These are phyloP conservation scores for Podila clonocystis DNA, from an alignment of 192 early-diverging fungal genomes.

Conservation along the genomic window DNA sequence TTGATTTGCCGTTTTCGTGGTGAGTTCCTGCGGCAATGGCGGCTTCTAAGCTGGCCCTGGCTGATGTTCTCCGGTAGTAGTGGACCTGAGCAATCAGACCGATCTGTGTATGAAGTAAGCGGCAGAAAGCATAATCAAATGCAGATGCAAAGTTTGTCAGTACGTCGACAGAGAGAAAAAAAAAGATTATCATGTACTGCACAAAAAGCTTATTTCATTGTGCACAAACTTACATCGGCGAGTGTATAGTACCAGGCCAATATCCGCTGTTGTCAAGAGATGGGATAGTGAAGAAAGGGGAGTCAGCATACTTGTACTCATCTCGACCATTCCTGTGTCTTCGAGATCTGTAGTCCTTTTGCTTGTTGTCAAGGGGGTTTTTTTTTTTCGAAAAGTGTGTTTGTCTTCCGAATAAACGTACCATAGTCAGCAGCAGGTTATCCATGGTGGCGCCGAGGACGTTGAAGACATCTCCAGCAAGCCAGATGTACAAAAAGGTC, in stretches of 20 bases:
- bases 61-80: constrained; percentile 23
- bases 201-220: background rate
- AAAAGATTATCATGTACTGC: background rate
- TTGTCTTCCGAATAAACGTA: constrained; percentile 26
- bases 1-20: background rate
- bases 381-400: too few relatives aligned
- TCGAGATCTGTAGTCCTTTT: background rate
- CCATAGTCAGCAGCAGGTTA: constrained; percentile 72
- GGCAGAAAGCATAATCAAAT: constrained; percentile 1
- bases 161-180: background rate
- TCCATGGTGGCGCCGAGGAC: constrained; percentile 75
- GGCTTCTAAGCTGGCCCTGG: background rate
- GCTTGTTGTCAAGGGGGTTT: background rate
- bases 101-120: constrained; percentile 3
- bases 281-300: background rate
- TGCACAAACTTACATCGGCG: constrained; percentile 27
- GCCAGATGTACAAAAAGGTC: constrained; percentile 78
- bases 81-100: constrained; percentile 29
- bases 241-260: constrained; percentile 47
- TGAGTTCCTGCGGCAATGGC: background rate
- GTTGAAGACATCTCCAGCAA: constrained; percentile 79
- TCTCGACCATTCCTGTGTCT: background rate
- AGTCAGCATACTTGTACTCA: background rate
- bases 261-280: constrained; percentile 14
- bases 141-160: background rate